Evolutionary conservation across 2,329 filamentous ascomycete genomes (phyloP).

Genomic region (Phyllosticta capitalensis): DNA sequence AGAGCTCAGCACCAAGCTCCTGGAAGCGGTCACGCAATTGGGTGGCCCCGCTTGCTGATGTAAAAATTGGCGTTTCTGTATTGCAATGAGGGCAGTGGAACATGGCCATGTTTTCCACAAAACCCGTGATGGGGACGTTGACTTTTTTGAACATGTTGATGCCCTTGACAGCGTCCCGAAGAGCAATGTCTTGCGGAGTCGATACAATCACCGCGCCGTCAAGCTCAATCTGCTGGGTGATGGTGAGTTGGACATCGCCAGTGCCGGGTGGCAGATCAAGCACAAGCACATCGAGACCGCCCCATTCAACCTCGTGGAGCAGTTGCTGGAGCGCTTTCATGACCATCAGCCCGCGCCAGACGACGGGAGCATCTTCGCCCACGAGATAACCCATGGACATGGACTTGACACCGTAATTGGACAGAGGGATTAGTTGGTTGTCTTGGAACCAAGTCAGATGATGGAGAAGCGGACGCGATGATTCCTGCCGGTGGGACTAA

Average conservation of each 20-base stretch:
- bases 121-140: slow-evolving; percentile 64
- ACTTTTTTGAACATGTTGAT: slow-evolving; percentile 89
- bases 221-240: slow-evolving; percentile 85
- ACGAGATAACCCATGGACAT: slow-evolving; percentile 99
- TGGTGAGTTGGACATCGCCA: slow-evolving; percentile 92
- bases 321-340: slow-evolving; percentile 96
- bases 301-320: slow-evolving; percentile 92
- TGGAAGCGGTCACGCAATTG: slow-evolving; percentile 69
- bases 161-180: slow-evolving; percentile 85
- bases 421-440: slow-evolving; percentile 75
- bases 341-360: slow-evolving; percentile 95
- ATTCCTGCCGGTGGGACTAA: slow-evolving; percentile 35
- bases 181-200: slow-evolving; percentile 85
- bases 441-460: slow-evolving; percentile 34
- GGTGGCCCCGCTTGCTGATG: slow-evolving; percentile 37
- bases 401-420: slow-evolving; percentile 90
- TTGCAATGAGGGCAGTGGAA: slow-evolving; percentile 43
- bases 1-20: slow-evolving; percentile 64
- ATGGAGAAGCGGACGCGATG: not conserved
- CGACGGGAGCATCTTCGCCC: slow-evolving; percentile 68
- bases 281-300: slow-evolving; percentile 75
- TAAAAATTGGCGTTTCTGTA: slow-evolving; percentile 24
- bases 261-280: slow-evolving; percentile 90
- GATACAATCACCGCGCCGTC: slow-evolving; percentile 82
- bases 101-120: slow-evolving; percentile 49